phyloP scores from a whole-genome alignment of 2,329 filamentous ascomycete genomes.

The Colletotrichum lini region DNA sequence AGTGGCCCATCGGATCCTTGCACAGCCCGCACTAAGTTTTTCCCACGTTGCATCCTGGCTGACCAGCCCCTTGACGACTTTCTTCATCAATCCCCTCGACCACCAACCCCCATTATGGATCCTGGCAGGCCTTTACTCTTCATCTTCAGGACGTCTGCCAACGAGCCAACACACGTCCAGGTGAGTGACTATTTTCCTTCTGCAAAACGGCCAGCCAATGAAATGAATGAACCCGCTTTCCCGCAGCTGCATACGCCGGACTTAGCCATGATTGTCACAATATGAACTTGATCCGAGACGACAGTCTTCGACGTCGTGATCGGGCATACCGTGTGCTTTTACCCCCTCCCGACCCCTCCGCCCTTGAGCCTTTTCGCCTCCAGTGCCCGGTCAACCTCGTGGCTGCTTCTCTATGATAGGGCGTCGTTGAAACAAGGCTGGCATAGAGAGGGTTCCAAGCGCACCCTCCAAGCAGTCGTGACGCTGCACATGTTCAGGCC shows the following conservation, averaged over 20 bases:
- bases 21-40: slow-evolving; percentile 35
- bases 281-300: slow-evolving; percentile 7
- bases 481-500: slow-evolving; percentile 10
- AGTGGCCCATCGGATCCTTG: slow-evolving; percentile 41
- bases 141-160: slow-evolving; percentile 2
- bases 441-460: slow-evolving; percentile 17
- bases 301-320: slow-evolving; percentile 2
- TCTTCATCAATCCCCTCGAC: slow-evolving; percentile 27
- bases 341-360: background rate
- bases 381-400: slow-evolving; percentile 5
- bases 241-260: slow-evolving; percentile 18
- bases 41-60: slow-evolving; percentile 41
- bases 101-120: slow-evolving; percentile 11
- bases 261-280: slow-evolving; percentile 16
- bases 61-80: slow-evolving; percentile 32
- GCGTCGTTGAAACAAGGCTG: slow-evolving; percentile 37
- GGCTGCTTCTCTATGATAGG: slow-evolving; percentile 22
- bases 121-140: slow-evolving; percentile 16
- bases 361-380: slow-evolving; percentile 10
- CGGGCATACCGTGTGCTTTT: background rate
- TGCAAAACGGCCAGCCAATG: background rate
- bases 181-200: background rate
- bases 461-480: background rate
- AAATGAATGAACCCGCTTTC: slow-evolving; percentile 18
- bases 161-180: background rate